Conservation (phyloP, 2,329 filamentous ascomycete genomes). For the Pyrenochaeta sp. region DNA sequence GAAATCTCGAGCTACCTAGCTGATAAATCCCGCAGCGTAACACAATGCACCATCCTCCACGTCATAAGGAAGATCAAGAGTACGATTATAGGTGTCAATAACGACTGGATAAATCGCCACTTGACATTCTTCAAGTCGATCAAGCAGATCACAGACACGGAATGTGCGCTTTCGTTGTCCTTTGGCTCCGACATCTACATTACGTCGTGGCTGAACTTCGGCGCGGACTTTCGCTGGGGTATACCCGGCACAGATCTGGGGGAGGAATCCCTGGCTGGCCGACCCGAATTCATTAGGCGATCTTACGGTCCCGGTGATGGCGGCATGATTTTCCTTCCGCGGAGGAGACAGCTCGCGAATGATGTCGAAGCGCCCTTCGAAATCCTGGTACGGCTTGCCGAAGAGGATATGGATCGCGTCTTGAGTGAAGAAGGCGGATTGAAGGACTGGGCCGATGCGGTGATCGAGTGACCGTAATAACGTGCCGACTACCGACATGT, state of each 20-base stretch:
- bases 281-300: conserved; percentile 46
- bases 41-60: conserved; percentile 36
- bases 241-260: conserved; percentile 44
- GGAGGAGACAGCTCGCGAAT: conserved; percentile 31
- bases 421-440: conserved; percentile 40
- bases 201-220: conserved; percentile 48
- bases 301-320: conserved; percentile 42
- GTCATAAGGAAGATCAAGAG: conserved; percentile 37
- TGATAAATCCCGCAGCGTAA: conserved; percentile 37
- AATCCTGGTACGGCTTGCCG: conserved; percentile 43
- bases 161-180: conserved; percentile 36
- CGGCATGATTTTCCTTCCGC: conserved; percentile 47
- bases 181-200: conserved; percentile 47
- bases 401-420: conserved; percentile 45
- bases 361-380: conserved; percentile 44
- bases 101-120: conserved; percentile 42
- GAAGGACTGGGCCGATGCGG: conserved; percentile 37
- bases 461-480: conserved; percentile 26
- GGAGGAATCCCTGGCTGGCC: conserved; percentile 32
- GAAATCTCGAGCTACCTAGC: conserved; percentile 18
- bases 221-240: conserved; percentile 42
- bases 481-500: conserved; percentile 5
- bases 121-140: conserved; percentile 42
- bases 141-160: conserved; percentile 39
- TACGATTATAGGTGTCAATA: conserved; percentile 39